Percentiles rank a stretch among this genome's conserved stretches.
Evolutionary conservation across 176 grass and related monocot species (phyloP).

Genomic region (Musa troglodytarum): DNA sequence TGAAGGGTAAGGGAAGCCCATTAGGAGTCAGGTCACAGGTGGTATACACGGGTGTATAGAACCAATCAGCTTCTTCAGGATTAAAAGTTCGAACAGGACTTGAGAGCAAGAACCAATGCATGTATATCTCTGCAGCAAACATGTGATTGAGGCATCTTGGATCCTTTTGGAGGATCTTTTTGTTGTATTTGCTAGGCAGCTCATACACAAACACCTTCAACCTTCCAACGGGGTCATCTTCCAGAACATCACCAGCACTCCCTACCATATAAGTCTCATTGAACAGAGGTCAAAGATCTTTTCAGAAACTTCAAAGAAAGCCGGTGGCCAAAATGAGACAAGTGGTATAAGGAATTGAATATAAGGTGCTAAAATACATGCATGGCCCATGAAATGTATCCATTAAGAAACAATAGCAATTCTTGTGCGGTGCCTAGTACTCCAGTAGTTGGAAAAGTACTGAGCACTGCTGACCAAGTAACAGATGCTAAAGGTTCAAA

Average conservation of each 20-base stretch:
- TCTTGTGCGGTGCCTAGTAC: too few species aligned
- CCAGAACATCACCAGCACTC: constrained; percentile 92
- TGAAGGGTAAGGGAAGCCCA: constrained; percentile 82
- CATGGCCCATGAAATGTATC: too few species aligned
- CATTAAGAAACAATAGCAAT: too few species aligned
- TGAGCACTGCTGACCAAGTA: background rate
- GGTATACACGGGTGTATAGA: constrained; percentile 85
- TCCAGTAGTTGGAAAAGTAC: background rate
- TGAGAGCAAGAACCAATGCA: constrained; percentile 87
- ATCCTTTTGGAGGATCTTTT: constrained; percentile 93
- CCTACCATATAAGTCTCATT: constrained; percentile 30
- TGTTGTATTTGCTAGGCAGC: constrained; percentile 91
- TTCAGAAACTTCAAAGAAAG: background rate
- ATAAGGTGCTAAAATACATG: too few species aligned
- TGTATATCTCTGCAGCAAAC: constrained; percentile 97
- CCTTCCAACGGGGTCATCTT: constrained; percentile 88
- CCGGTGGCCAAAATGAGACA: too few species aligned
- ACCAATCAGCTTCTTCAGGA: constrained; percentile 93
- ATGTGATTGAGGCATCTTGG: constrained; percentile 82
- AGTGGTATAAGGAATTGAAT: too few species aligned
- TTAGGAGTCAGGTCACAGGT: constrained; percentile 78
- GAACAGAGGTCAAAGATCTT: background rate
- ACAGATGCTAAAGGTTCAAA: background rate
- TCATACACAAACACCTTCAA: constrained; percentile 94
- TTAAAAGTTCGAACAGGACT: constrained; percentile 81